Base-by-base conservation (phyloP, 805 yeast genomes). In the Metschnikowia kunwiensis region DNA sequence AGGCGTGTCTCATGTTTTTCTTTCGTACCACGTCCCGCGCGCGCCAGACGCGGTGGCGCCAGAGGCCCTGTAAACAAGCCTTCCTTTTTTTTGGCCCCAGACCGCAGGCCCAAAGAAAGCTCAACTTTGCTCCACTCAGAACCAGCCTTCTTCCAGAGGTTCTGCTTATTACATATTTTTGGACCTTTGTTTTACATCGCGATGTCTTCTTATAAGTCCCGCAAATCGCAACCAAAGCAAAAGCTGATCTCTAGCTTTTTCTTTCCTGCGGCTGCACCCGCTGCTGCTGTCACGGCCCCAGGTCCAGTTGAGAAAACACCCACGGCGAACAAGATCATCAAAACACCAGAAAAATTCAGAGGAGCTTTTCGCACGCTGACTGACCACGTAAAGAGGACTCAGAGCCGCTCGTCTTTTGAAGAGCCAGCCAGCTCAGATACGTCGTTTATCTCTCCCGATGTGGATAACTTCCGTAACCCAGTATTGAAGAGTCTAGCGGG, bases 401-500 rank as follows among this genome's bases (percentile, higher is more conserved):
- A 35, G 24, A 27, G 36, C 18, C 44, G 42, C 21, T 44, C 50
- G 10, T 46, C 47, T 10, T 47, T 47, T 14, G 51, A 47, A 13
- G 51, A 47, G 29, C 28, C 41, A 9, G 43, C 43, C 11, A 41
- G 46, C 36, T 47, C 51, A 11, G 68, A 63, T 31, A 63, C 65
- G 5, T 64, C 72, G 1, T 55, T 60, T 34, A 65, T 50, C n/a
- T 59, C 68, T 4, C 59, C 65, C 0, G 71, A 64, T 38, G 46
- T 64, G 12, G 56, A 51, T 21, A 67, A 66, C 49, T 65, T 65
- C 49, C 47, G 58, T 33, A 64, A 58, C 36, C 68, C 69, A 10
- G 38, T 46, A 11, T 36, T 62, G 22, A 41, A 51, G 21, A 38
- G 32, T 20, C 31, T 34, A 17, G 27, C 43, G 11, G 34, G 44